These are phyloP conservation scores for Komagataella ulmi DNA, from an alignment of 805 yeast species.

Conservation along the genomic window DNA sequence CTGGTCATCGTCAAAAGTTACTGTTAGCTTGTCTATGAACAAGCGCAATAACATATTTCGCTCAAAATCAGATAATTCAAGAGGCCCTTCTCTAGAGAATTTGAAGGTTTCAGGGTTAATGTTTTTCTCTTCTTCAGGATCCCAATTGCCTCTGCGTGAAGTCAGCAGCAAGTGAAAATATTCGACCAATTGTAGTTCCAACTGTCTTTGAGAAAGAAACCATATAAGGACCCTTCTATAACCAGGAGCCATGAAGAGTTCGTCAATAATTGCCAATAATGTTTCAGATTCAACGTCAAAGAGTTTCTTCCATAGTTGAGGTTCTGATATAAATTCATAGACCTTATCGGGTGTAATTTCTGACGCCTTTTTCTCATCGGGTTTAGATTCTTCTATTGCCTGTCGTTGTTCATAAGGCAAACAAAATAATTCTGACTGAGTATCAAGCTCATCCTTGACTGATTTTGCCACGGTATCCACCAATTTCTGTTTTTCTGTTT, in stretches of 20 bases:
- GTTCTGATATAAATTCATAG: slow-evolving; percentile 29
- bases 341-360: slow-evolving; percentile 32
- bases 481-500: slow-evolving; percentile 22
- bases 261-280: slow-evolving; percentile 48
- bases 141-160: slow-evolving; percentile 36
- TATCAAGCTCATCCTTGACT: slow-evolving; percentile 28
- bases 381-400: slow-evolving; percentile 10
- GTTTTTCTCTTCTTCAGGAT: slow-evolving; percentile 4
- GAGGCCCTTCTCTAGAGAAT: slow-evolving; percentile 44
- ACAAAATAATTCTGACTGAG: slow-evolving; percentile 9
- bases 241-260: slow-evolving; percentile 57
- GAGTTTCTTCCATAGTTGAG: slow-evolving; percentile 35
- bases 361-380: slow-evolving; percentile 10
- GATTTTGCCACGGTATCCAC: slow-evolving; percentile 41
- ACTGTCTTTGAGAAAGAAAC: slow-evolving; percentile 50
- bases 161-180: slow-evolving; percentile 49
- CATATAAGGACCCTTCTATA: slow-evolving; percentile 51
- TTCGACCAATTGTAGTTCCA: slow-evolving; percentile 41
- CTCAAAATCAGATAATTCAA: slow-evolving; percentile 45
- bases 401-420: slow-evolving; percentile 12
- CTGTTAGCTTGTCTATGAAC: slow-evolving; percentile 22
- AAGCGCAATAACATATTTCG: slow-evolving; percentile 58
- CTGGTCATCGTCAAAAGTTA: slow-evolving; percentile 3
- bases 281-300: slow-evolving; percentile 36
- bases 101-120: slow-evolving; percentile 11